Conservation (phyloP, 1,284 basidiomycete species). For the Ustilago trichophora region DNA sequence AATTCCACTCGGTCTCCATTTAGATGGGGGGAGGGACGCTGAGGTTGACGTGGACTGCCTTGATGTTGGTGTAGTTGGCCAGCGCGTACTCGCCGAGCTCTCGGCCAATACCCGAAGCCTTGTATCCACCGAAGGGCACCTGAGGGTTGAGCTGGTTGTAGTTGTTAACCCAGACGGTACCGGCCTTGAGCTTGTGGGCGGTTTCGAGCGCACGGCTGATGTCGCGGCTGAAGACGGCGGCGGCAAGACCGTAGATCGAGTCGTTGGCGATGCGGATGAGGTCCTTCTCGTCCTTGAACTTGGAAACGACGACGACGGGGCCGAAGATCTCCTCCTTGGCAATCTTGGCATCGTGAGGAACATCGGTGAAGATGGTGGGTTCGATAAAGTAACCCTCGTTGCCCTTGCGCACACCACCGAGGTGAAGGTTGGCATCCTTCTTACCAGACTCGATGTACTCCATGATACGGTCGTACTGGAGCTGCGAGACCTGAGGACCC, state of each 20-base stretch:
- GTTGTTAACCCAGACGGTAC: constrained; percentile 81
- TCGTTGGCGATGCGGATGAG: constrained; percentile 82
- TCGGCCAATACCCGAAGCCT: constrained; percentile 61
- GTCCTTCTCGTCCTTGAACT: constrained; percentile 70
- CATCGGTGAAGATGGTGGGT: constrained; percentile 72
- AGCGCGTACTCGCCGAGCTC: constrained; percentile 64
- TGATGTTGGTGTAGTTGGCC: constrained; percentile 81
- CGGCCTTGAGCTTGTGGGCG: constrained; percentile 81
- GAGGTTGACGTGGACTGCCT: constrained; percentile 82
- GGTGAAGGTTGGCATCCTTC: constrained; percentile 76
- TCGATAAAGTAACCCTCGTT: constrained; percentile 71
- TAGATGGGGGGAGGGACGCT: constrained; percentile 52
- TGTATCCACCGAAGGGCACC: constrained; percentile 53
- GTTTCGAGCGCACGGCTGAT: constrained; percentile 78
- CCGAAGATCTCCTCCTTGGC: constrained; percentile 81
- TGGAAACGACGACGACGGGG: constrained; percentile 74
- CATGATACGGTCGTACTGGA: constrained; percentile 90
- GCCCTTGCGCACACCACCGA: constrained; percentile 76
- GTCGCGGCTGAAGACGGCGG: constrained; percentile 84
- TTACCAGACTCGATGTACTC: constrained; percentile 86
- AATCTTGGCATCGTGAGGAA: constrained; percentile 73
- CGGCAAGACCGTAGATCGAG: constrained; percentile 83
- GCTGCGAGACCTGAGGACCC: constrained; percentile 83
- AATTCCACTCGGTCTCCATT: neutral
- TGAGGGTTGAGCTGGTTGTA: constrained; percentile 53